Evolutionary conservation across 1,139 yeast species (phyloP), one percentile per base, ranked within the genome.

Genomic region (Trichomonascaceae sp.): DNA sequence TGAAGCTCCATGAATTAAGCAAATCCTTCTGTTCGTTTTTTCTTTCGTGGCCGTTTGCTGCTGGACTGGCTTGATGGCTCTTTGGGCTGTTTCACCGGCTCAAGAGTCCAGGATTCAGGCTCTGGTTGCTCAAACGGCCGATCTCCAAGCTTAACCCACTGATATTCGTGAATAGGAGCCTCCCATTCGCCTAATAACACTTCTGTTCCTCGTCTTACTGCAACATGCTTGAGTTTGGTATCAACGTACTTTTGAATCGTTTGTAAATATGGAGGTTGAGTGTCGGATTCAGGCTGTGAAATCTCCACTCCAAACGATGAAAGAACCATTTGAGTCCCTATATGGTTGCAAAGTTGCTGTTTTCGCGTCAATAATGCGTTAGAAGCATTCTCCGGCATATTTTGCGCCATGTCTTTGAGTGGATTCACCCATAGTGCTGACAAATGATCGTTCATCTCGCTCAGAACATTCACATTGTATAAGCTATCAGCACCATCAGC

Each of bases 181-280:
- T 52, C 51, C 65, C 65, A 62, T 49, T 62, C 65, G 24, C 54
- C 55, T 20, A 62, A 54, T 41, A 62, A 52, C 15, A 24, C 18
- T 36, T 52, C 46, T 1, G 55, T 52, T 15, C 54, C 47, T 22
- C 50, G 45, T 32, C 47, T 55, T n/a, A 48, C 36, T 45, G 30
- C 22, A 12, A 43, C 19, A 18, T 30, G 38, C 13, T 17, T 39
- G 27, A 44, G 45, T 30, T 30, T 47, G 32, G 13, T 24, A 12
- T 45, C 51, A 24, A 39, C 30, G 24, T 36, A 43, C 43, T 44
- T 15, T 43, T 36, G 43, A 9, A 20, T 19, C 43, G 15, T 38
- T 10, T 13, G 20, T 4, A 45, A 9, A 24, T 30, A 30, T n/a
- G 48, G 52, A 24, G 13, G 32, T 32, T 20, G 19, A 24, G 39